Percentiles rank a stretch among this genome's conserved stretches.
phyloP scores from a whole-genome alignment of 2,329 filamentous ascomycete species.

The Aspergillus fijiensis region DNA sequence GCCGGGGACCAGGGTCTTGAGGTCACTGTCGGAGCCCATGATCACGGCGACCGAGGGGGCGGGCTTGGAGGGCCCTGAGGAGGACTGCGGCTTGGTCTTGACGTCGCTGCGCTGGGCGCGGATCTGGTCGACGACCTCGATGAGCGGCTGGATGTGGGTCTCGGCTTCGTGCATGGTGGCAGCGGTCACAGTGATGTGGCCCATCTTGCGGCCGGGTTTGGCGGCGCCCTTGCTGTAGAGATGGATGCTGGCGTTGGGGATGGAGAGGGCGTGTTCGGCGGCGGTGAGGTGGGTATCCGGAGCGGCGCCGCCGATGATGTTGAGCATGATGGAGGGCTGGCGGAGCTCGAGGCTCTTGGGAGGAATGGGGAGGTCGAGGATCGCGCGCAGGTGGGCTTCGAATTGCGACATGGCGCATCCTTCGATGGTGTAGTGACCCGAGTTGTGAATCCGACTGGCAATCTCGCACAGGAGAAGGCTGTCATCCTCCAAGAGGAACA shows the following conservation, averaged over 20 bases:
- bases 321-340: conserved; percentile 55
- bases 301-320: conserved; percentile 59
- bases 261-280: conserved; percentile 56
- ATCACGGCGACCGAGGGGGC: conserved; percentile 46
- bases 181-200: conserved; percentile 82
- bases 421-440: conserved; percentile 93
- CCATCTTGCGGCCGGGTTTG: conserved; percentile 88
- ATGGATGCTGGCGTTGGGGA: conserved; percentile 67
- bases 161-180: conserved; percentile 67
- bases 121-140: conserved; percentile 77
- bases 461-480: conserved; percentile 80
- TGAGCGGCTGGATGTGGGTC: conserved; percentile 66
- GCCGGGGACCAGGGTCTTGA: conserved; percentile 46
- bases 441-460: conserved; percentile 82
- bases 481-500: conserved; percentile 80
- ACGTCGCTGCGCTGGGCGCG: conserved; percentile 54
- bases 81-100: conserved; percentile 31
- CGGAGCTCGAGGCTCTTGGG: conserved; percentile 46
- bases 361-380: conserved; percentile 69
- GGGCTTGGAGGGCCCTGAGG: conserved; percentile 33
- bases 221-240: conserved; percentile 87
- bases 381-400: conserved; percentile 82
- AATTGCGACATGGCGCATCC: conserved; percentile 87
- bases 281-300: conserved; percentile 61
- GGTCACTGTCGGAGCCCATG: conserved; percentile 52